A percentile compares a stretch with the other conserved stretches of the same genome.
These are phyloP conservation scores for Planoprotostelium fungivorum DNA, from an alignment of 78 protist species.

Conservation along the genomic window DNA sequence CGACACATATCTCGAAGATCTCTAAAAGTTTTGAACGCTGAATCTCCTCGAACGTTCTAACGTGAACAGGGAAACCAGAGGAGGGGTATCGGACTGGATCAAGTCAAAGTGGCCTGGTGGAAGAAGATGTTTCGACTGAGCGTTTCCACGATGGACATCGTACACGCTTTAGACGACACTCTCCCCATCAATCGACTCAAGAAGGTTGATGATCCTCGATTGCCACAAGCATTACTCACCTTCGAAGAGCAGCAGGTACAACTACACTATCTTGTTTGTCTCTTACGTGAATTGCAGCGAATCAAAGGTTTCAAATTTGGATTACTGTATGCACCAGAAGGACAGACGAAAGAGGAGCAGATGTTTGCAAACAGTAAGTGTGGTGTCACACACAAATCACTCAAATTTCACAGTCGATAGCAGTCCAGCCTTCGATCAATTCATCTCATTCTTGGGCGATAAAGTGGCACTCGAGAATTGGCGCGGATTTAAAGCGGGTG, in stretches of 20 bases:
- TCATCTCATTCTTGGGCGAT: slow-evolving; percentile 45
- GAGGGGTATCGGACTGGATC: not conserved
- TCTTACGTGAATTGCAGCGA: not conserved
- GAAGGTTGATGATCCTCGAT: slow-evolving; percentile 28
- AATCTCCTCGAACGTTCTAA: too few relatives aligned
- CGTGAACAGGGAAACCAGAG: not conserved
- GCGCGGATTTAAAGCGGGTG: slow-evolving; percentile 46
- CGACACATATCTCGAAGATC: not conserved
- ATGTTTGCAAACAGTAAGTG: slow-evolving; percentile 35
- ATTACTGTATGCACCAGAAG: slow-evolving; percentile 49
- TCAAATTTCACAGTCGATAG: slow-evolving; percentile 17
- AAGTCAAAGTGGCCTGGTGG: not conserved
- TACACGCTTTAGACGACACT: not conserved
- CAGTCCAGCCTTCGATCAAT: slow-evolving; percentile 54
- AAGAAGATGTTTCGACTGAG: not conserved
- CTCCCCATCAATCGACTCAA: slow-evolving; percentile 6
- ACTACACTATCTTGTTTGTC: not conserved
- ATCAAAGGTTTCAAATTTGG: slow-evolving; percentile 65
- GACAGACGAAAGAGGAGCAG: slow-evolving; percentile 61
- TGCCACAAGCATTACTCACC: slow-evolving; percentile 47
- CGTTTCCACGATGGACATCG: not conserved
- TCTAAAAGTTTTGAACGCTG: too few relatives aligned
- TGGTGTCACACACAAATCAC: not conserved
- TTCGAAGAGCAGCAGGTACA: slow-evolving; percentile 40
- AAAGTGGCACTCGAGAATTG: slow-evolving; percentile 44